Evolutionary conservation across 352 stramenopile species (phyloP).

Genomic region (Phytopythium cucurbitacearum): DNA sequence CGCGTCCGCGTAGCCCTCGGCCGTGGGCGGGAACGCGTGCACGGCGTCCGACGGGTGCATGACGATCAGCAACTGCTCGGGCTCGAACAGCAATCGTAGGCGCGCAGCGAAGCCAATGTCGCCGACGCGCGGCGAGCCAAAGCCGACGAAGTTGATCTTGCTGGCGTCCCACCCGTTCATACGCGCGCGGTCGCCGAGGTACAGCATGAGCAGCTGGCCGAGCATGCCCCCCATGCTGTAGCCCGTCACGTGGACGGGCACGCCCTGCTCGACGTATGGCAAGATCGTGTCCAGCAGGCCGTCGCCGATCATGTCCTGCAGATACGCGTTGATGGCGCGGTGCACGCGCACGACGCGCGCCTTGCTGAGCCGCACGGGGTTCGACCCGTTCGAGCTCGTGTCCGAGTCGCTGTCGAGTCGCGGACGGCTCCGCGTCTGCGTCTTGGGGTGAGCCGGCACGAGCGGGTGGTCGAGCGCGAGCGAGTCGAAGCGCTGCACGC

Average conservation of each 20-base stretch:
- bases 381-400: conserved; percentile 35
- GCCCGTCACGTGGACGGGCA: conserved; percentile 75
- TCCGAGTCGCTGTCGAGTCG: conserved; percentile 53
- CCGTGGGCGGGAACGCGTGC: conserved; percentile 77
- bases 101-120: conserved; percentile 76
- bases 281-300: conserved; percentile 71
- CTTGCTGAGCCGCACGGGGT: conserved; percentile 52
- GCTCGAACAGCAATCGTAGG: conserved; percentile 68
- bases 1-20: conserved; percentile 74
- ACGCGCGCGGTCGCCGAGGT: conserved; percentile 68
- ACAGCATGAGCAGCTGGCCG: conserved; percentile 73
- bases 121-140: conserved; percentile 74
- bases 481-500: conserved; percentile 67
- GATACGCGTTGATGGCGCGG: conserved; percentile 74
- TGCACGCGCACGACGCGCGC: conserved; percentile 67
- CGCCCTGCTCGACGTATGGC: conserved; percentile 65
- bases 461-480: conserved; percentile 56
- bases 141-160: conserved; percentile 84
- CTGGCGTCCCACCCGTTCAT: conserved; percentile 68
- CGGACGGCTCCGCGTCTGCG: conserved; percentile 36
- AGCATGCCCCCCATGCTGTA: conserved; percentile 87
- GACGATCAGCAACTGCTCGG: conserved; percentile 75
- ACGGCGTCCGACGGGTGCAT: conserved; percentile 84
- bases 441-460: conserved; percentile 50
- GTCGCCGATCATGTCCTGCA: conserved; percentile 84